phyloP scores from a whole-genome alignment of 2,329 filamentous ascomycete genomes.

The Pseudogymnoascus pannorum region DNA sequence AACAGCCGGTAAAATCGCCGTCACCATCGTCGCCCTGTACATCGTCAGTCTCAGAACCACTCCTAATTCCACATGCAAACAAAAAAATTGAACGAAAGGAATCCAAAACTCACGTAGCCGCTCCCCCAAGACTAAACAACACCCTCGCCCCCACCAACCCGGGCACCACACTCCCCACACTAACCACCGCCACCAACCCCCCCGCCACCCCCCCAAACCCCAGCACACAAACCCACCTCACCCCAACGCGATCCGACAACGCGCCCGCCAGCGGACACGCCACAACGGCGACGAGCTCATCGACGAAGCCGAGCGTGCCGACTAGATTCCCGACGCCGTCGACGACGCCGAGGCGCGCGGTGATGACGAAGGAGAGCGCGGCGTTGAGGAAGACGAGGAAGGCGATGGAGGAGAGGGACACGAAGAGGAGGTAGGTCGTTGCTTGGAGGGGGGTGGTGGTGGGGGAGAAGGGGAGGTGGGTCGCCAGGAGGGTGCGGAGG shows the following conservation, averaged over 20 bases:
- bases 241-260: slow-evolving; percentile 68
- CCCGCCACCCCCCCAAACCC: slow-evolving; percentile 79
- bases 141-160: slow-evolving; percentile 77
- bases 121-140: slow-evolving; percentile 83
- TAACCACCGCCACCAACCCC: slow-evolving; percentile 72
- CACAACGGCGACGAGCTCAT: slow-evolving; percentile 73
- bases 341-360: slow-evolving; percentile 70
- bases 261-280: slow-evolving; percentile 77
- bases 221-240: slow-evolving; percentile 62
- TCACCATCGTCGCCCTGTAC: slow-evolving; percentile 81
- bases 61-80: not conserved
- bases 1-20: slow-evolving; percentile 75
- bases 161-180: slow-evolving; percentile 81
- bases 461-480: slow-evolving; percentile 44
- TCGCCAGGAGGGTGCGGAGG: not conserved
- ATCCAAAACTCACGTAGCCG: slow-evolving; percentile 59
- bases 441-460: slow-evolving; percentile 55
- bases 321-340: slow-evolving; percentile 70
- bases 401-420: slow-evolving; percentile 79
- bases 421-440: slow-evolving; percentile 70
- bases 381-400: slow-evolving; percentile 88
- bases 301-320: slow-evolving; percentile 76
- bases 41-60: not conserved
- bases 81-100: too few species aligned
- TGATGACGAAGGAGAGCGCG: slow-evolving; percentile 77